Evolutionary conservation across 352 stramenopile species (phyloP).

Genomic region (Phytophthora multivora): DNA sequence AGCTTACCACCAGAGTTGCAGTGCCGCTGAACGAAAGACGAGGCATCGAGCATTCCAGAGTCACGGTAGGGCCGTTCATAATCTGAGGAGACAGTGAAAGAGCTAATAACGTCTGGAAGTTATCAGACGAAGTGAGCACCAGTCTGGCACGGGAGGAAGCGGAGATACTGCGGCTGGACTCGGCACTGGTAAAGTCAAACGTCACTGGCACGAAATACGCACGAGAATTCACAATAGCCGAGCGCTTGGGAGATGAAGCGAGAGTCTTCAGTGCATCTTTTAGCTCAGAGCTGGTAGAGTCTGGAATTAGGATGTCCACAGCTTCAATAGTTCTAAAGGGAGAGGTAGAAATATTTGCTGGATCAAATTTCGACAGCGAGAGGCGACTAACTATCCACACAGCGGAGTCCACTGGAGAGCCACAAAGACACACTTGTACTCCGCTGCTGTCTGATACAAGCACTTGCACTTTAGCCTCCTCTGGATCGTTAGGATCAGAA

Average conservation of each 20-base stretch:
- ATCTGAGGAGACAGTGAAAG: constrained; percentile 20
- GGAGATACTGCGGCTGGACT: constrained; percentile 48
- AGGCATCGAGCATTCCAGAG: constrained; percentile 62
- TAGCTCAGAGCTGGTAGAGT: not conserved
- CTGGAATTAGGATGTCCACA: constrained; percentile 15
- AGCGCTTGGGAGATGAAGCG: not conserved
- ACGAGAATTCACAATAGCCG: not conserved
- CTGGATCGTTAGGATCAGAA: not conserved
- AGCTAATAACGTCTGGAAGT: constrained; percentile 18
- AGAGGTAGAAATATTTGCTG: not conserved
- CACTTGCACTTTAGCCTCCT: constrained; percentile 33
- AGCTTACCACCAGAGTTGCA: constrained; percentile 47
- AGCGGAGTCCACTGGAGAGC: constrained; percentile 11
- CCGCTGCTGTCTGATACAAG: constrained; percentile 38
- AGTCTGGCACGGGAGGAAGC: constrained; percentile 36
- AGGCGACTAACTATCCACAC: constrained; percentile 50
- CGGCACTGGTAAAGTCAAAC: constrained; percentile 51
- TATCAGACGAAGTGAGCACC: constrained; percentile 38
- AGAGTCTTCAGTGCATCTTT: not conserved
- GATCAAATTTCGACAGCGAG: not conserved
- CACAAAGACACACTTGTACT: constrained; percentile 46
- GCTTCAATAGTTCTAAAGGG: constrained; percentile 12
- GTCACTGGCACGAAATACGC: constrained; percentile 26
- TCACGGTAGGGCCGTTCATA: constrained; percentile 29
- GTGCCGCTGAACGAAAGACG: constrained; percentile 55